Base-by-base conservation (phyloP, 2,329 filamentous ascomycete species). In the Ophiobolus disseminans region DNA sequence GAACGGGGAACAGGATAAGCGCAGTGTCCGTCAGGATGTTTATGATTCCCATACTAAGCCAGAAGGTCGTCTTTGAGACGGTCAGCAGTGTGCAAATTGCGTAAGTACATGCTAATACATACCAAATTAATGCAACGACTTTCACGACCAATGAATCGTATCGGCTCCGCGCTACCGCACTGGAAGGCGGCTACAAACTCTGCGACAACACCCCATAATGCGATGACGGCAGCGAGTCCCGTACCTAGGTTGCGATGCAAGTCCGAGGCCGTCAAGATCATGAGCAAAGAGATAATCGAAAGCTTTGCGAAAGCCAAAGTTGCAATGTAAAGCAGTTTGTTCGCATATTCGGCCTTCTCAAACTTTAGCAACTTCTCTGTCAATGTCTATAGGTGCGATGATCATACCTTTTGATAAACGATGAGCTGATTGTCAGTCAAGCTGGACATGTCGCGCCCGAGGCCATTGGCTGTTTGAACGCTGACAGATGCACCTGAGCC, bases 11-110 rank as follows among this genome's bases (percentile, higher is more conserved):
- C 3, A 65, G 31, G 22, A 71, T 68, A 14, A 72, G 45, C 2
- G 66, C 65, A 11, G 70, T 40, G 32, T 72, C 69, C 10, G 69
- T 71, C 10, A 70, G 31, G 38, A 72, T 70, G 40, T 72, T 72
- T 41, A 70, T 48, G 9, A 62, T 45, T 20, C 64, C 56, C 48
- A 66, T 66, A 19, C 48, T 55, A 21, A 61, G 61, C 69, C 69
- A 72, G 32, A 72, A 70, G 3, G 58, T 52, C 32, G 54, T 43
- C 68, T 71, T 32, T 4, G n/a, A 8, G 8, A 22, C 16, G 22
- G 25, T 58, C 34, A 57, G 53, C 25, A 35, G 23, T 32, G 11
- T 41, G 5, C 10, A 19, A 19, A 23, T 20, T 9, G 17, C 32
- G 11, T 26, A 6, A 14, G 16, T 22, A 22, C 13, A 8, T 13